phyloP scores from a whole-genome alignment of 164 flowering plant species.

The Stephania cephalantha region DNA sequence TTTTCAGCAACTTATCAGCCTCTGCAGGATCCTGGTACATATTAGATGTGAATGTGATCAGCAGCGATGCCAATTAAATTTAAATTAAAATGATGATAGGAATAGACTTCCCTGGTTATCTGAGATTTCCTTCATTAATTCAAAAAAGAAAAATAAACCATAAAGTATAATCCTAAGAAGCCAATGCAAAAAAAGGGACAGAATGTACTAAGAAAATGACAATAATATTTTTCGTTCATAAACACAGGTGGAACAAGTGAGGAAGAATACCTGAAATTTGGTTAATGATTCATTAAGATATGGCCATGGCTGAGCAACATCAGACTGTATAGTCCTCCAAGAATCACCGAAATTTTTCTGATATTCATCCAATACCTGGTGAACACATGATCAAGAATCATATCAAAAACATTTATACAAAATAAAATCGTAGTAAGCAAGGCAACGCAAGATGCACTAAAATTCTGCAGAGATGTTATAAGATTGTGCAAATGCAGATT shows the following conservation, averaged over 20 bases:
- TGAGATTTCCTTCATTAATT: not conserved
- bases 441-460: not conserved
- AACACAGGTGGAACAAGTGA: too few species aligned
- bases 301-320: slow-evolving; percentile 78
- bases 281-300: slow-evolving; percentile 69
- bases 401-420: not conserved
- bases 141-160: not conserved
- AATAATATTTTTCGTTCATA: not conserved
- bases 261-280: slow-evolving; percentile 68
- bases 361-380: slow-evolving; percentile 84
- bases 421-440: too few species aligned
- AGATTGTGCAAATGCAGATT: not conserved
- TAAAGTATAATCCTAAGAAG: not conserved
- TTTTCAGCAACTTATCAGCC: slow-evolving; percentile 93
- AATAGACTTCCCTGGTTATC: not conserved
- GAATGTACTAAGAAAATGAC: not conserved
- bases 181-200: not conserved
- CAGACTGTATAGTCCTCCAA: slow-evolving; percentile 64
- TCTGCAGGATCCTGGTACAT: slow-evolving; percentile 82
- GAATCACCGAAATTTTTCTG: slow-evolving; percentile 86
- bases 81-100: not conserved
- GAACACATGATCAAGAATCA: not conserved
- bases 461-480: not conserved
- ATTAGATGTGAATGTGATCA: not conserved
- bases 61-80: not conserved